phyloP scores from a whole-genome alignment of 805 yeast genomes.

The Saturnispora quitensis region DNA sequence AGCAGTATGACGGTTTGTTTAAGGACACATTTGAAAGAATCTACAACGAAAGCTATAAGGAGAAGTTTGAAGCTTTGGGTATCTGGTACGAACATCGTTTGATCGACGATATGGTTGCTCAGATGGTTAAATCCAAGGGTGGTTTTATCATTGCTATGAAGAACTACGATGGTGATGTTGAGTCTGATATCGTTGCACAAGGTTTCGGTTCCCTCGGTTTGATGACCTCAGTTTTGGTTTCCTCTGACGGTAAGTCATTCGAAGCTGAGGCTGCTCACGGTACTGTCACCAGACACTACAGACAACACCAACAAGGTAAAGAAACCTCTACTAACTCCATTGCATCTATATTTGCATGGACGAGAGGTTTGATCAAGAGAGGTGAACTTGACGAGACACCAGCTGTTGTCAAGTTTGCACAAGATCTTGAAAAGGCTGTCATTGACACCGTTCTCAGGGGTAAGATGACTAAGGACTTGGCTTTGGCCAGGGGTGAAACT shows the following conservation, averaged over 20 bases:
- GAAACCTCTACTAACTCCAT: constrained; percentile 96
- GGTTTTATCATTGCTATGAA: constrained; percentile 94
- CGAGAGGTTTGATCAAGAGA: constrained; percentile 87
- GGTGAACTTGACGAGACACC: constrained; percentile 84
- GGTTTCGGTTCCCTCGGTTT: constrained; percentile 95
- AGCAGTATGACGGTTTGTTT: constrained; percentile 90
- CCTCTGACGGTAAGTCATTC: constrained; percentile 95
- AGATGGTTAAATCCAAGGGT: constrained; percentile 93
- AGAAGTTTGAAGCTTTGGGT: constrained; percentile 64
- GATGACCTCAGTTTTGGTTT: constrained; percentile 93
- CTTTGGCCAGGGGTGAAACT: constrained; percentile 80
- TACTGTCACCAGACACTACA: constrained; percentile 93
- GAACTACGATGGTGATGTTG: constrained; percentile 97
- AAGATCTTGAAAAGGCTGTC: constrained; percentile 72
- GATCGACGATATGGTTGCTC: constrained; percentile 98
- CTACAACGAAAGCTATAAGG: constrained; percentile 61
- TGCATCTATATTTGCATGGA: constrained; percentile 96
- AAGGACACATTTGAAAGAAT: constrained; percentile 85
- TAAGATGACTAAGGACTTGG: constrained; percentile 94
- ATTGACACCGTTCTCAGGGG: constrained; percentile 80
- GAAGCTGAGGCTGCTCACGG: constrained; percentile 99
- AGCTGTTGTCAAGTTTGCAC: constrained; percentile 73
- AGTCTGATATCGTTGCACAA: constrained; percentile 94
- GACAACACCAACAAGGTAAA: constrained; percentile 93
- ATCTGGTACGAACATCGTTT: constrained; percentile 96